Conservation (phyloP, 129 eudicot genomes). For the Saposhnikovia divaricata region DNA sequence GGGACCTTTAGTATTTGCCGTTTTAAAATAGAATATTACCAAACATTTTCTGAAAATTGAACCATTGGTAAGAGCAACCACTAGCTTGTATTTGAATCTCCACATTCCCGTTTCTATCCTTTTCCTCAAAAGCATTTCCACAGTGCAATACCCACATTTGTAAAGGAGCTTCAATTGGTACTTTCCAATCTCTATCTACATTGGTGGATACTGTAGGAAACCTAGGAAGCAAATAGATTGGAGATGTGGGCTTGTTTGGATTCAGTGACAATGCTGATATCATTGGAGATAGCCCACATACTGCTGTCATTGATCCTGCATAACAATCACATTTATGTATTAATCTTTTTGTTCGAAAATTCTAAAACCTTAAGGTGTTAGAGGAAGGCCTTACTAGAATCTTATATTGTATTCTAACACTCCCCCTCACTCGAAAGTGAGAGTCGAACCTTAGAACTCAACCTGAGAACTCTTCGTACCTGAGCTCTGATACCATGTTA, state of each 20-base stretch:
- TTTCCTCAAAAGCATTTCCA: constrained; percentile 72
- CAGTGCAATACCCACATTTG: constrained; percentile 88
- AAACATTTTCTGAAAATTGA: constrained; percentile 89
- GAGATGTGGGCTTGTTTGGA: constrained; percentile 82
- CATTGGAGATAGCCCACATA: constrained; percentile 86
- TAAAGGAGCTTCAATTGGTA: constrained; percentile 79
- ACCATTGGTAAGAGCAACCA: constrained; percentile 79
- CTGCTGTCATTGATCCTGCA: constrained; percentile 87
- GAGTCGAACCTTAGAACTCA: too few species aligned
- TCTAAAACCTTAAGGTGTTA: too few species aligned
- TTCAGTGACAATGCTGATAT: constrained; percentile 72
- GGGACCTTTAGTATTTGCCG: background rate
- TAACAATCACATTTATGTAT: background rate
- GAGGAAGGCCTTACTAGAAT: too few species aligned
- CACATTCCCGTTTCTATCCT: constrained; percentile 38
- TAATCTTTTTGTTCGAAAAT: background rate
- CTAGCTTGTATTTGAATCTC: constrained; percentile 73
- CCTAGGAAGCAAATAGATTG: constrained; percentile 84
- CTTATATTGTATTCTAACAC: too few species aligned
- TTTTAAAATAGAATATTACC: constrained; percentile 29
- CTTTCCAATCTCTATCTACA: constrained; percentile 51
- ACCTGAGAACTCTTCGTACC: too few species aligned
- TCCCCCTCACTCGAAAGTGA: too few species aligned
- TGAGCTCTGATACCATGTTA: too few species aligned
- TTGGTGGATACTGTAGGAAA: constrained; percentile 11